phyloP scores from a whole-genome alignment of 75 land plant genomes.

The Pinus albicaulis region DNA sequence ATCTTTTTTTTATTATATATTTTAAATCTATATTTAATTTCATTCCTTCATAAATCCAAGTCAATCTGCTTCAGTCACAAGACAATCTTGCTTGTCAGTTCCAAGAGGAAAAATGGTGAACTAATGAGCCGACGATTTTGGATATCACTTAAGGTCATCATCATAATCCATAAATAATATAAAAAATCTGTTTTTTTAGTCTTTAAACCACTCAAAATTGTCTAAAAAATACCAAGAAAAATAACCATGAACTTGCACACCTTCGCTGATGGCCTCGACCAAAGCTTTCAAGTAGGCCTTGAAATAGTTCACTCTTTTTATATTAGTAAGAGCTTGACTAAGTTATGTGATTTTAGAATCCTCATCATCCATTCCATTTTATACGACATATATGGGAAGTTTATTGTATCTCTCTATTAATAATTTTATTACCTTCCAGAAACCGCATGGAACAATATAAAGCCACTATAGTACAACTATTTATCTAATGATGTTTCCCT shows the following conservation, averaged over 20 bases:
- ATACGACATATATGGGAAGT: conserved; percentile 68
- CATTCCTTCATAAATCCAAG: too few species aligned
- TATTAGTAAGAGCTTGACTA: conserved; percentile 60
- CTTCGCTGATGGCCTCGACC: conserved; percentile 64
- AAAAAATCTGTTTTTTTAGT: too few species aligned
- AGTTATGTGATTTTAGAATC: conserved; percentile 36
- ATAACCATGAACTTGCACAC: not conserved
- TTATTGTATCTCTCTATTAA: conserved; percentile 55
- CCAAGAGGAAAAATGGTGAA: too few species aligned
- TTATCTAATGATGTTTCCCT: conserved; percentile 20
- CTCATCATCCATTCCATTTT: conserved; percentile 92
- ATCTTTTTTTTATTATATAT: too few species aligned
- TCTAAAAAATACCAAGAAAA: too few species aligned
- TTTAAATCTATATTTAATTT: too few species aligned
- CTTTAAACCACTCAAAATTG: too few species aligned
- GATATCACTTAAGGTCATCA: too few species aligned
- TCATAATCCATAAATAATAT: too few species aligned
- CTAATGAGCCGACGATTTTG: too few species aligned
- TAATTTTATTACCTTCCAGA: conserved; percentile 57
- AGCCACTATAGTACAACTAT: conserved; percentile 71
- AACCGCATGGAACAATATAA: conserved; percentile 82
- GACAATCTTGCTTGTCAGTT: too few species aligned
- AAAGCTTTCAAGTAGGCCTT: conserved; percentile 64
- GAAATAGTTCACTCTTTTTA: conserved; percentile 51
- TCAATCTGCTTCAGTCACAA: too few species aligned